Evolutionary conservation across 2,329 filamentous ascomycete species (phyloP).

Genomic region (Fusarium musae): DNA sequence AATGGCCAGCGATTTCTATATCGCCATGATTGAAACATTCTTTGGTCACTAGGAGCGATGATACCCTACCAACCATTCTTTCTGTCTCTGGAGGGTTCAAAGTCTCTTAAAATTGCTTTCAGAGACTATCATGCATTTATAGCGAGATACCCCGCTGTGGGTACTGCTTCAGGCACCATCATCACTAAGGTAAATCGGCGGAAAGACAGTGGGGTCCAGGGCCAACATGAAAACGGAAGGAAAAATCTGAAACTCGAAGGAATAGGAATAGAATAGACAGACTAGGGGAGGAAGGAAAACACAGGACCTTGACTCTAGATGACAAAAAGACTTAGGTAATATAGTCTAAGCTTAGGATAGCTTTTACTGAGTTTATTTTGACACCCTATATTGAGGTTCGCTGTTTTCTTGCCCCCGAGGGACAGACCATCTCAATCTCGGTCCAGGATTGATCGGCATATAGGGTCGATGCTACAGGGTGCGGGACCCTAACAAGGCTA

Average conservation of each 20-base stretch:
- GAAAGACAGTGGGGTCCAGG: background rate
- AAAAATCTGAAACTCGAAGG: slow-evolving; percentile 19
- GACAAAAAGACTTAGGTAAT: too few species aligned
- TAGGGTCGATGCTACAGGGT: background rate
- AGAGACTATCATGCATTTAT: background rate
- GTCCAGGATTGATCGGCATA: slow-evolving; percentile 14
- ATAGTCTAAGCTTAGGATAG: too few species aligned
- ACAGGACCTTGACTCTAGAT: too few species aligned
- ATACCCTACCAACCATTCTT: background rate
- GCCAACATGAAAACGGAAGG: background rate
- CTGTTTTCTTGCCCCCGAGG: too few species aligned
- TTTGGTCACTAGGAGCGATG: background rate
- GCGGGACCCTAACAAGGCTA: background rate
- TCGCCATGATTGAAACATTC: background rate
- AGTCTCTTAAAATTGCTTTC: background rate
- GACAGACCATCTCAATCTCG: slow-evolving; percentile 16
- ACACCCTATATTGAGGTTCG: too few species aligned
- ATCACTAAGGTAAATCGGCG: background rate
- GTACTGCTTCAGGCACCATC: background rate
- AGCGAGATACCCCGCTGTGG: background rate
- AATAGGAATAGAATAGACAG: background rate
- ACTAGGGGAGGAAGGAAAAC: too few species aligned
- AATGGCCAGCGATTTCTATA: slow-evolving; percentile 11
- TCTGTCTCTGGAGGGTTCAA: too few species aligned
- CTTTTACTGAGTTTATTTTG: too few species aligned